phyloP scores from a whole-genome alignment of 169 alveolate species.

The Cryptosporidium ubiquitum region DNA sequence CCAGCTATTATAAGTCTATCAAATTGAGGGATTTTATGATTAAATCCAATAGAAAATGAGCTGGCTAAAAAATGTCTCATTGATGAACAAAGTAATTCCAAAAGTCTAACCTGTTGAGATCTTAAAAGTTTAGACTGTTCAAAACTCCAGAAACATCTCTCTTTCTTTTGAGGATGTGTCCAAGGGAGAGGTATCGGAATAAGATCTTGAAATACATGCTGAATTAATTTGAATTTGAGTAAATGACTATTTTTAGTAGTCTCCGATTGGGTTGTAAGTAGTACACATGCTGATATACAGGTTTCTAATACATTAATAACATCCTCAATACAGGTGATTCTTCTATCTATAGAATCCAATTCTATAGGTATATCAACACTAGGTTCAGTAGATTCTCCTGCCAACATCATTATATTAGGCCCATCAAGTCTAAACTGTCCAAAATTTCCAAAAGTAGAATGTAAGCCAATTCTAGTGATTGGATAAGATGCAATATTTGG shows the following conservation, averaged over 20 bases:
- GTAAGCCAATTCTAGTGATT: slow-evolving; percentile 23
- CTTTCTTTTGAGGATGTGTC: slow-evolving; percentile 31
- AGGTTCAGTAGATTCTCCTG: slow-evolving; percentile 78
- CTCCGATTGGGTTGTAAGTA: slow-evolving; percentile 40
- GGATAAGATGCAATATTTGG: slow-evolving; percentile 63
- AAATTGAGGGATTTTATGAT: slow-evolving; percentile 62
- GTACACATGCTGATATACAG: slow-evolving; percentile 29
- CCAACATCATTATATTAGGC: slow-evolving; percentile 80
- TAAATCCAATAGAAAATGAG: slow-evolving; percentile 32
- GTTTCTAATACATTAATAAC: slow-evolving; percentile 29
- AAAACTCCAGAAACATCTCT: slow-evolving; percentile 29
- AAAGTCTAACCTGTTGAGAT: slow-evolving; percentile 44
- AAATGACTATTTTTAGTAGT: slow-evolving; percentile 10
- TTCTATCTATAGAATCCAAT: slow-evolving; percentile 36
- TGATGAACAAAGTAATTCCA: neutral
- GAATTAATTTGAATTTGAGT: slow-evolving; percentile 37
- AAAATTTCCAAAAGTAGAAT: slow-evolving; percentile 77
- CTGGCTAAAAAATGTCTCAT: slow-evolving; percentile 39
- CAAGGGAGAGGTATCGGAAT: slow-evolving; percentile 64
- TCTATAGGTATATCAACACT: slow-evolving; percentile 59
- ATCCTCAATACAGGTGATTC: slow-evolving; percentile 14
- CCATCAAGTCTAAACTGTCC: slow-evolving; percentile 84
- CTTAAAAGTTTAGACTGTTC: neutral
- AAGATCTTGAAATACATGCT: slow-evolving; percentile 39
- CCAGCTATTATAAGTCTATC: slow-evolving; percentile 79